A percentile compares a stretch with the other conserved stretches of the same genome.
Evolutionary conservation across 257 asterid species (phyloP).

Genomic region (Fraxinus cuspidata): DNA sequence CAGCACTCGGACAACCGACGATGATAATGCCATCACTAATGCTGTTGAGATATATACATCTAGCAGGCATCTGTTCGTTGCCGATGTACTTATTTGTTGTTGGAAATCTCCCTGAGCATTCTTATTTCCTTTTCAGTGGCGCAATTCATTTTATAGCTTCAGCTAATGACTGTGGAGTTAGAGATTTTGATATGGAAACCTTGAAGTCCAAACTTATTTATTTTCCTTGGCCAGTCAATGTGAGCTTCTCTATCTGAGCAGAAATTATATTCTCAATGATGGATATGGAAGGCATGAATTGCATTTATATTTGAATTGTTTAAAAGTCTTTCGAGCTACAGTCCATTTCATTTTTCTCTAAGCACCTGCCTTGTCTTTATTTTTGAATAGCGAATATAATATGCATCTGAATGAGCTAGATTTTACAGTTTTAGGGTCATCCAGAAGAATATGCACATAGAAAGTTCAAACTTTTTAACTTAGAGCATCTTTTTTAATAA

Average conservation of each 20-base stretch:
- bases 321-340: conserved; percentile 2
- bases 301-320: background rate
- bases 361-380: background rate
- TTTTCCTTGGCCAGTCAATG: conserved; percentile 92
- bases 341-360: conserved; percentile 1
- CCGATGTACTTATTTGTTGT: background rate
- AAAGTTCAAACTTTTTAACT: background rate
- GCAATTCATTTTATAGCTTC: conserved; percentile 89
- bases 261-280: no score
- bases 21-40: conserved; percentile 86
- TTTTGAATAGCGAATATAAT: background rate
- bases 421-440: background rate
- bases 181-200: conserved; percentile 86
- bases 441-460: background rate
- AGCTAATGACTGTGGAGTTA: conserved; percentile 80
- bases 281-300: background rate
- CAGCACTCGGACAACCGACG: conserved; percentile 88
- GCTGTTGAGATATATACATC: conserved; percentile 70
- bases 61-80: conserved; percentile 48
- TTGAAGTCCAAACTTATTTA: conserved; percentile 71
- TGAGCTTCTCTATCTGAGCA: conserved; percentile 36
- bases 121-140: conserved; percentile 54
- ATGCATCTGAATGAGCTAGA: background rate
- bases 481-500: no score
- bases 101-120: conserved; percentile 26